Conservation (phyloP, 495 filamentous ascomycete genomes). For the Penicillium coffeae region DNA sequence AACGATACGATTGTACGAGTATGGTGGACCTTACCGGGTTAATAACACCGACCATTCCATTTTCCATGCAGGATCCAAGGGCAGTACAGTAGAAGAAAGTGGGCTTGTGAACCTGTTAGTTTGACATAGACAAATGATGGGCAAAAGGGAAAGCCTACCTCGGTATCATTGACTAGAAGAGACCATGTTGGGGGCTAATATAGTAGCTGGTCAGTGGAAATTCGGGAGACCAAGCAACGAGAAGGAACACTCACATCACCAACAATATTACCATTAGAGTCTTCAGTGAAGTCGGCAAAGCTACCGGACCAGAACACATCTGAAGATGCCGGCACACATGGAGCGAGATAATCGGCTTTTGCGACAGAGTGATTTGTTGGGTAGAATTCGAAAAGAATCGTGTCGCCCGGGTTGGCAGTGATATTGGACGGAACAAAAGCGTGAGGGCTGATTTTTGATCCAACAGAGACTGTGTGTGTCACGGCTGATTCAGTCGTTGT, state of each 20-base stretch:
- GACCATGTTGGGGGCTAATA: conserved; percentile 33
- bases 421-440: conserved; percentile 51
- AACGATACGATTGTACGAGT: neutral
- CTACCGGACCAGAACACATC: conserved; percentile 39
- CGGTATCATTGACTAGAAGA: conserved; percentile 28
- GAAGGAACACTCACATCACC: conserved; percentile 25
- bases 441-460: conserved; percentile 38
- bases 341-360: conserved; percentile 52
- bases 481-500: conserved; percentile 17
- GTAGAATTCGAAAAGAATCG: conserved; percentile 59
- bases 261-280: conserved; percentile 22
- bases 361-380: conserved; percentile 60
- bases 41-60: conserved; percentile 44
- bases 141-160: conserved; percentile 17
- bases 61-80: conserved; percentile 33
- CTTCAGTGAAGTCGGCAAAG: conserved; percentile 27
- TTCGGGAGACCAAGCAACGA: too few species aligned
- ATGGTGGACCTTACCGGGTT: conserved; percentile 27
- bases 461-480: conserved; percentile 51
- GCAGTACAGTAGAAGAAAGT: conserved; percentile 42
- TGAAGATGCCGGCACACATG: conserved; percentile 51
- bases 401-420: conserved; percentile 49
- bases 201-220: too few species aligned
- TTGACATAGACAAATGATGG: neutral
- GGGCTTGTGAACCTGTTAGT: conserved; percentile 18